phyloP scores from a whole-genome alignment of 1,139 yeast genomes.

The Debaryomycetaceae sp. region DNA sequence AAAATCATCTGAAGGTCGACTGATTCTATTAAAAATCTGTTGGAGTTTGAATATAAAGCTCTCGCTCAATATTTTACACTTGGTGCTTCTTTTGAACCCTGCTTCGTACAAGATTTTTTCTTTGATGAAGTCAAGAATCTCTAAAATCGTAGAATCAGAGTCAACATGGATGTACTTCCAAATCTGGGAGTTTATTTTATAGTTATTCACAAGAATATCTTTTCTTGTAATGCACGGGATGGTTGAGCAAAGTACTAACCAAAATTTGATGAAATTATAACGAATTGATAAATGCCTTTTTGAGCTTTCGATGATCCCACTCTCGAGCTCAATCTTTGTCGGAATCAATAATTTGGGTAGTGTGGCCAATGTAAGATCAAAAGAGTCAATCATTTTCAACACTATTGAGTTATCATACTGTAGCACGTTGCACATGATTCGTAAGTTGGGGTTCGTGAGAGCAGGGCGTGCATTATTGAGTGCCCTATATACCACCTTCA shows the following conservation, averaged over 20 bases:
- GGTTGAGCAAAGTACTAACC: constrained; percentile 49
- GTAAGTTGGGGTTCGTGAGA: constrained; percentile 58
- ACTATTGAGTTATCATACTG: constrained; percentile 47
- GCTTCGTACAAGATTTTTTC: constrained; percentile 54
- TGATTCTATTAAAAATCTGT: constrained; percentile 44
- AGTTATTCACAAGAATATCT: constrained; percentile 57
- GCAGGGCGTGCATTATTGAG: constrained; percentile 57
- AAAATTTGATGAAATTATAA: constrained; percentile 55
- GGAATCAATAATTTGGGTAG: constrained; percentile 63
- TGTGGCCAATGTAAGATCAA: constrained; percentile 63
- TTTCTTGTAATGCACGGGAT: constrained; percentile 55
- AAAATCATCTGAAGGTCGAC: constrained; percentile 10
- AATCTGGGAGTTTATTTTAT: constrained; percentile 58
- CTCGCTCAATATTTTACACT: constrained; percentile 76
- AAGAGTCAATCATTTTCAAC: constrained; percentile 57
- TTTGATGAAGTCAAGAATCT: constrained; percentile 48
- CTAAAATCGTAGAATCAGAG: constrained; percentile 36
- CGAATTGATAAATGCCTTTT: constrained; percentile 47
- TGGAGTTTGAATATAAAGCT: constrained; percentile 62
- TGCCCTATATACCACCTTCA: constrained; percentile 67
- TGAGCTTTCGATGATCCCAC: constrained; percentile 15
- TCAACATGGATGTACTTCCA: constrained; percentile 60
- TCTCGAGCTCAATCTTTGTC: constrained; percentile 41
- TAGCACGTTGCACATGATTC: constrained; percentile 52
- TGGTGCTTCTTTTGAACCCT: constrained; percentile 63